phyloP scores from a whole-genome alignment of 1,139 yeast genomes.

The Geotrichum phurueaensis region DNA sequence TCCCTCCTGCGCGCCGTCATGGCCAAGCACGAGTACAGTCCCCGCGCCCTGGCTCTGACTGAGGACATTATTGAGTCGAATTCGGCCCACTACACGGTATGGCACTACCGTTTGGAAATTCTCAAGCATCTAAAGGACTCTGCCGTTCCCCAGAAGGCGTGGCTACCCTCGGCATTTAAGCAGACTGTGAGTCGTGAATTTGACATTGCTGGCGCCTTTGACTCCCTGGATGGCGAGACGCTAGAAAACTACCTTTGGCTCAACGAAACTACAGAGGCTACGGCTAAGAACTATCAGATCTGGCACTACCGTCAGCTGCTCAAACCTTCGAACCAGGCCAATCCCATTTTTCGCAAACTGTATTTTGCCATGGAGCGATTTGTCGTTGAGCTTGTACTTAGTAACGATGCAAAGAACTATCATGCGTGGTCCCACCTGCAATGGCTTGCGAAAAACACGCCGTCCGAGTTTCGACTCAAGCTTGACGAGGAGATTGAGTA shows the following conservation, averaged over 20 bases:
- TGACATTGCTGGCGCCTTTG: constrained; percentile 36
- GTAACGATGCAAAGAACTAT: constrained; percentile 80
- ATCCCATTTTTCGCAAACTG: constrained; percentile 16
- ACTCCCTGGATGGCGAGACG: constrained; percentile 16
- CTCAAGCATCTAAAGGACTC: constrained; percentile 37
- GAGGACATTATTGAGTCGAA: constrained; percentile 55
- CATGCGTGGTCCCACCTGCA: constrained; percentile 93
- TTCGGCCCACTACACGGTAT: constrained; percentile 89
- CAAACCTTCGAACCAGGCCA: constrained; percentile 12
- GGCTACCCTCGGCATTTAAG: constrained; percentile 20
- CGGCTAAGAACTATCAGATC: constrained; percentile 89
- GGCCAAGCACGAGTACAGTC: constrained; percentile 55
- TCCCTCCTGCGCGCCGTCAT: constrained; percentile 60
- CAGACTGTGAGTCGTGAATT: constrained; percentile 26
- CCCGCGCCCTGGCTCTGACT: constrained; percentile 65
- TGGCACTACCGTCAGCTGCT: constrained; percentile 79
- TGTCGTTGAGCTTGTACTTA: constrained; percentile 58
- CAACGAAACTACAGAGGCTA: constrained; percentile 63
- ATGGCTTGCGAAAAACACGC: constrained; percentile 51
- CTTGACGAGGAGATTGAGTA: constrained; percentile 47
- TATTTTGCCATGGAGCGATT: constrained; percentile 54
- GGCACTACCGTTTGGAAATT: constrained; percentile 69
- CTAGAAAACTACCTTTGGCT: constrained; percentile 54
- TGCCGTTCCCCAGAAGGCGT: constrained; percentile 24
- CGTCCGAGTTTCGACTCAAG: constrained; percentile 11